Evolutionary conservation across 2,329 filamentous ascomycete genomes (phyloP), one percentile per base, ranked within the genome.

Genomic region (Colletotrichum ledebouriae): DNA sequence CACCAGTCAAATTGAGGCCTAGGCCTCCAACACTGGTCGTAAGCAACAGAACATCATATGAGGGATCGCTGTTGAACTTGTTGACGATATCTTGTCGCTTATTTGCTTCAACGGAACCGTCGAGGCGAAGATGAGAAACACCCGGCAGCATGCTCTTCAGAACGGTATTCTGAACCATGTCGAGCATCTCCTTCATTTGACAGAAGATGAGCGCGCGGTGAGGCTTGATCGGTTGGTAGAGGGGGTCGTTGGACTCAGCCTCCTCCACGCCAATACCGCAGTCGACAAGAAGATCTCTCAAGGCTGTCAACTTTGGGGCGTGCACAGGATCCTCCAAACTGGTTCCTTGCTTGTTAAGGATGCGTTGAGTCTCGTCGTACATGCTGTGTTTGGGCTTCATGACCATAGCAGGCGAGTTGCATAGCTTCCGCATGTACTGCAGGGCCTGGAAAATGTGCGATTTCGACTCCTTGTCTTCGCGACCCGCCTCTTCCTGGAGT

Each of bases 101-200:
- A 71, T 92, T 94, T 29, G 96, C 93, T 79, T 98, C 96, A 12
- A 99, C 94, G 6, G 90, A 90, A 37, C 96, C 96, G 74, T 99
- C 97, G 39, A 99, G 88, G n/a, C 97, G 92, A 66, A 98, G 88
- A 77, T 92, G 98, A 42, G 97, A 96, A 6, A 98, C 94, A 0
- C 91, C 92, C 1, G 96, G 96, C n/a, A 99, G 86, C 81, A 98
- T 86, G 75, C 92, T 92, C 78, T 93, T 94, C 44, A 99, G 83
- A 1, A 99, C 96, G 66, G 95, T 94, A 74, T 92, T 94, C 77
- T 98, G 94, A 2, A 99, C 97, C 89, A 99, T 98, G 79, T 99
- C 96, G 25, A 99, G 86, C 97, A 99, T 99, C 79, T 99, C 96
- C 81, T 99, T 99, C 94, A 99, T 98, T 78, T 99, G 96, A 75